Base-by-base conservation (phyloP, 2,329 filamentous ascomycete species). In the Ophiostoma sp. region DNA sequence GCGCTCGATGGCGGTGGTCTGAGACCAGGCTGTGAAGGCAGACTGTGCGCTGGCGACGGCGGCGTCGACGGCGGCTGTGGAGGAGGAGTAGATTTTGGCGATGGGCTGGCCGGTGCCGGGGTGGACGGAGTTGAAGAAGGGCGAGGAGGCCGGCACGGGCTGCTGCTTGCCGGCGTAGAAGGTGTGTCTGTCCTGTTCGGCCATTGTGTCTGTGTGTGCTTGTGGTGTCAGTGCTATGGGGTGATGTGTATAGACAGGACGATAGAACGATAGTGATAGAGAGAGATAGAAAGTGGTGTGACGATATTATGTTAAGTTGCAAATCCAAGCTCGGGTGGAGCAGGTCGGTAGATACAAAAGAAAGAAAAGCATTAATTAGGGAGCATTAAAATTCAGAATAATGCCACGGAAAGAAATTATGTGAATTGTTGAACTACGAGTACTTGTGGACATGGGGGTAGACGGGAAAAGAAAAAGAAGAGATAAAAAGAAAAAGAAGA, bases 11-110 rank as follows among this genome's bases (percentile, higher is more conserved):
- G 89, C 83, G 2, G 92, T 86, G 12, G 89, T 95, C 68, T 84
- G 81, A 1, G 91, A 92, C 92, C 92, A 96, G 49, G 82, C 79
- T 2, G 85, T 82, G 76, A 96, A 96, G 0, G 91, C 92, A 45
- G 81, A 80, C 68, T 87, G 81, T 55, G 90, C 92, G 55, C 91
- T 88, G 67, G 83, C 78, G 72, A 96, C 83, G 62, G 92, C 91
- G 16, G 86, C 83, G 76, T 95, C 86, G 75, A 95, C 82, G 73
- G 66, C 67, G 3, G 82, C 76, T 36, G 81, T 78, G 0, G 90
- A 88, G 18, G 91, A 90, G 45, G 85, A 82, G 78, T 91, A 86
- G 75, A 96, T 87, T 72, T 88, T 86, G 72, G 90, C 90, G 66
- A 94, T 77, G 5, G 88, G 83, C 71, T 84, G 81, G 69, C 83